Base-by-base conservation (phyloP, 1,139 yeast species). In the Suhomyces atakaporum region DNA sequence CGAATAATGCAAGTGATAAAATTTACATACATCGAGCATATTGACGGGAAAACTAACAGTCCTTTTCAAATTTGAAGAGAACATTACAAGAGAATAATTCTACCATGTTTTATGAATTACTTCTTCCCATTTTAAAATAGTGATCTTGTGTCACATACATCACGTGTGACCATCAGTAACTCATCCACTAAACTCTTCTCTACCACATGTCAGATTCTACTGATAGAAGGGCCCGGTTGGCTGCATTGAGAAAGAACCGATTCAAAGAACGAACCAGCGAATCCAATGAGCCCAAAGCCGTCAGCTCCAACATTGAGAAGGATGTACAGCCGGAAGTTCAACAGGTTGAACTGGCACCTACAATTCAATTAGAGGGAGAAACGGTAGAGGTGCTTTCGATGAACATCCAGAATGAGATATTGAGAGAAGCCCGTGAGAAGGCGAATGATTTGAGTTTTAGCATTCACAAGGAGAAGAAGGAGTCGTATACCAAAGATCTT, bases 361-460 rank as follows among this genome's bases (percentile, higher is more conserved):
- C 16, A 9, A 21, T 47, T 12, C 36, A 40, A 7, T 23, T 50
- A 10, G 36, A 46, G 2, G 45, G 47, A 13, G 66, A 60, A 38
- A 62, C 64, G 2, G 64, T 62, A 2, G 68, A 62, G 34, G 53
- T 51, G 4, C 44, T 60, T 12, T 58, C 65, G 1, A 38, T 44
- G 9, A 47, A 53, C 14, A 51, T 62, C 9, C 63, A 60, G 35
- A 49, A 50, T 18, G 50, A 53, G 25, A 53, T 61, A 10, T 40
- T 55, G 27, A 38, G 39, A 7, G 45, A 44, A 15, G 50, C 60
- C 13, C 38, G 50, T 26, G 37, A 42, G 13, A 44, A 43, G 16
- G 60, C 57, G 16, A 36, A 39, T 25, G 38, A 36, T 11, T 31
- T n/a, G n/a, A n/a, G n/a, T n/a, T n/a, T n/a, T 35, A 13, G 13